Evolutionary conservation across 805 yeast genomes (phyloP), one percentile per base, ranked within the genome.

Genomic region (Candida pini): DNA sequence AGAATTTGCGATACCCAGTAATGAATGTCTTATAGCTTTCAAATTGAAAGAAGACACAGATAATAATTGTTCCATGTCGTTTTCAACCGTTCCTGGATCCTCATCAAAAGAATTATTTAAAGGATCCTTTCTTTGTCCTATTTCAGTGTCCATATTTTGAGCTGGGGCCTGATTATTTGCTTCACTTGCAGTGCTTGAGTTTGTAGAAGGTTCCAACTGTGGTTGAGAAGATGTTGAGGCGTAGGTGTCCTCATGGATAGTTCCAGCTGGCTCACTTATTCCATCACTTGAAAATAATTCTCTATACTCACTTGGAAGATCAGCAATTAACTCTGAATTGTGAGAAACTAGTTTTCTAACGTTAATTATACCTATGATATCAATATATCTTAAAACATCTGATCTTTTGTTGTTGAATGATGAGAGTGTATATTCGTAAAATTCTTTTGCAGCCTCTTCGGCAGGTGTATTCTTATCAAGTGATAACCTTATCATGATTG

Each of bases 21-120:
- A 64, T 3, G 90, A 74, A 47, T 83, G 85, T 54, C 90, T 76
- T 39, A 89, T 80, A 12, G 80, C 81, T 45, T 79, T 80, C 61
- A 88, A 69, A 9, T 92, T 94, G 40, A 77, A 74, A 0, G 95
- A 76, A 28, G 78, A 80, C 7, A 86, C 95, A 1, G 94, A 68
- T 30, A 62, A 59, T 31, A 89, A 66, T 9, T 44, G 49, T 2
- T 68, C 77, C 22, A 70, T 64, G 27, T 73, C 73, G 41, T 81
- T 83, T 2, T 69, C 70, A 10, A 85, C 51, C 0, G 73, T 48
- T 13, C 40, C 44, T 64, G 67, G 26, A 65, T 45, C 42, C 26
- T 36, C 31, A 25, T 37, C 31, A 5, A 28, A 8, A 14, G 39
- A 33, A 14, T 18, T 18, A 9, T 18, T 20, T n/a, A n/a, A n/a